A percentile compares a stretch with the other conserved stretches of the same genome.
Conservation (phyloP, 164 flowering plant genomes). For the Sextonia rubra region DNA sequence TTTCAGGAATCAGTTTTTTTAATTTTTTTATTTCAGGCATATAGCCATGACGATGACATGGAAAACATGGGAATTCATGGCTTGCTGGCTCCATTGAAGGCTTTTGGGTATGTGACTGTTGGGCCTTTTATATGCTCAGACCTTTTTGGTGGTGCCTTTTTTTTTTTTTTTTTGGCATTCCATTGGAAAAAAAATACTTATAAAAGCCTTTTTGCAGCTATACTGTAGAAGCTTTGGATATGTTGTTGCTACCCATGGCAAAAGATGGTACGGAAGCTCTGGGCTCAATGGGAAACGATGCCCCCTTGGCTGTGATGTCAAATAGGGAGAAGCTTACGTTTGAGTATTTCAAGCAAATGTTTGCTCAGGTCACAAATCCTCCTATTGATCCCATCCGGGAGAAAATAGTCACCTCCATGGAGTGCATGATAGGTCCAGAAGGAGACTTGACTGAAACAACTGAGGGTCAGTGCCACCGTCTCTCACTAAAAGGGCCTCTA, state of each 20-base stretch:
- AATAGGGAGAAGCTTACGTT: conserved; percentile 87
- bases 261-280: conserved; percentile 97
- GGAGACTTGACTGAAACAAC: conserved; percentile 96
- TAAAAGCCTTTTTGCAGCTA: conserved; percentile 51
- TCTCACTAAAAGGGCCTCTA: conserved; percentile 89
- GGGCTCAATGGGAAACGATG: conserved; percentile 99
- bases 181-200: not conserved
- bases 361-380: conserved; percentile 99
- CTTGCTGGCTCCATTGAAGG: conserved; percentile 82
- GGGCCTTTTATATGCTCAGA: not conserved
- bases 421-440: conserved; percentile 99
- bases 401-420: conserved; percentile 97
- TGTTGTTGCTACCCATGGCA: conserved; percentile 97
- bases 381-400: conserved; percentile 99
- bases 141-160: not conserved
- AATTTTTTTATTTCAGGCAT: conserved; percentile 34
- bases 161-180: not conserved
- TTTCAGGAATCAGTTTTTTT: not conserved
- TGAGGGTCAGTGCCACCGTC: conserved; percentile 91
- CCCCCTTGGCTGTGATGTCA: conserved; percentile 98
- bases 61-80: conserved; percentile 88
- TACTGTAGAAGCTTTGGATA: conserved; percentile 90
- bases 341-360: conserved; percentile 99
- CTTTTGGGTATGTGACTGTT: conserved; percentile 68
- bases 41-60: conserved; percentile 54